Base-by-base conservation (phyloP, 345 rosid species). In the Trapa bicornis region DNA sequence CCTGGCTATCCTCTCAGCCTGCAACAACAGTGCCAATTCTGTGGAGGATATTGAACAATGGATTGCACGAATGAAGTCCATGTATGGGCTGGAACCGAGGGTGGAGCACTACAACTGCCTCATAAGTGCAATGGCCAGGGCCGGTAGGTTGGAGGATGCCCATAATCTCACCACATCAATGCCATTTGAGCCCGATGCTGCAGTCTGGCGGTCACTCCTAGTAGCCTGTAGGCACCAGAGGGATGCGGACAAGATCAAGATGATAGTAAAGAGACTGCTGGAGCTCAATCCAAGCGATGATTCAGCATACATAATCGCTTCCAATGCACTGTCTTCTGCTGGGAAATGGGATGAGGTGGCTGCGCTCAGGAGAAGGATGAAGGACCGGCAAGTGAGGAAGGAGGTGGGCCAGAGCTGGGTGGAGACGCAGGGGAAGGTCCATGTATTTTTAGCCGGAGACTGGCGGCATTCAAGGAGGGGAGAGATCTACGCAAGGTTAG, bases 361-460 rank as follows among this genome's bases (percentile, higher is more conserved):
- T 0, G 76, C 68, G 61, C 64, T 50, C 22, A 50, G 56, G 56
- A 50, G 22, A 17, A 7, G 0, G 22, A 50, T 50, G 56, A 69
- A 52, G 77, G 77, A 79, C 38, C 39, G 78, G 64, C 65, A 67
- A 70, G 82, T 79, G 69, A 79, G 61, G 66, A 84, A 81, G 68
- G 83, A 75, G 57, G 79, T 72, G 0, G 86, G 80, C 36, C 78
- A 66, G 69, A 82, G 86, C 75, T 77, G 86, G 81, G 68, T 81
- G 3, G 85, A 80, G 73, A 71, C 79, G 69, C 77, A 71, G 56
- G 88, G 88, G 32, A 74, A 66, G 1, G 75, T 81, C 65, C 85
- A 85, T 17, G 80, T 79, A 47, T 83, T 85, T 38, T 65, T 76
- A 71, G 76, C 89, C 0, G 83, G 88, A 33, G 85, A 87, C 72